Base-by-base conservation (phyloP, 306 rosid genomes). In the Pachyrhizus erosus region DNA sequence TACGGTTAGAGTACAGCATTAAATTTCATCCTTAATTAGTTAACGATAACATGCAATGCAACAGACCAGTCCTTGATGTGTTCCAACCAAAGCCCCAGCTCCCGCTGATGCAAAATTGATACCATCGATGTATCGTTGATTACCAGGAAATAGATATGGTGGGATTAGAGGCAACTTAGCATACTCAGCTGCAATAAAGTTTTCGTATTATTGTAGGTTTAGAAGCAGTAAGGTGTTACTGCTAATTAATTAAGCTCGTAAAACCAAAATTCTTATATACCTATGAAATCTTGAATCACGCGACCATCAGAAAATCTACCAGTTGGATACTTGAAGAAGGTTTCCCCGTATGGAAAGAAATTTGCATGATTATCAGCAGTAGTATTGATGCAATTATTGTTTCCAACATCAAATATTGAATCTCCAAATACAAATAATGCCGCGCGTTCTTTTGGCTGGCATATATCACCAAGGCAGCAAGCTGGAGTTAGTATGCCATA, bases 31-130 rank as follows among this genome's bases (percentile, higher is more conserved):
- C 60, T 52, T 52, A 18, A 52, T 52, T 52, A 60, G 37, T 12
- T 60, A 24, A 60, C 8, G 5, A 60, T 12, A 60, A 11, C 7
- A 24, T 9, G 15, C 9, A 80, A 24, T 9, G 15, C 9, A 80
- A 33, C 77, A 21, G 9, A 92, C 93, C 37, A 52, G 15, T 81
- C 90, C 95, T 68, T 40, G 67, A 82, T 73, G 23, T 18, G 89
- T 91, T 75, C 87, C 88, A 70, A 65, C 78, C 4, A 92, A 83
- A 81, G 91, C 92, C 54, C 97, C 97, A 57, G 90, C 94, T 48
- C 92, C 95, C 9, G 67, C 89, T 33, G 96, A 91, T 27, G 97
- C 94, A 81, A 93, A 89, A 86, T 93, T 93, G 34, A 80, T 80
- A 5, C 97, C 97, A 57, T 81, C 43, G 0, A 69, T 52, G 51